These are phyloP conservation scores for Lactarius tabidus DNA, from an alignment of 768 basidiomycete species.

Conservation along the genomic window DNA sequence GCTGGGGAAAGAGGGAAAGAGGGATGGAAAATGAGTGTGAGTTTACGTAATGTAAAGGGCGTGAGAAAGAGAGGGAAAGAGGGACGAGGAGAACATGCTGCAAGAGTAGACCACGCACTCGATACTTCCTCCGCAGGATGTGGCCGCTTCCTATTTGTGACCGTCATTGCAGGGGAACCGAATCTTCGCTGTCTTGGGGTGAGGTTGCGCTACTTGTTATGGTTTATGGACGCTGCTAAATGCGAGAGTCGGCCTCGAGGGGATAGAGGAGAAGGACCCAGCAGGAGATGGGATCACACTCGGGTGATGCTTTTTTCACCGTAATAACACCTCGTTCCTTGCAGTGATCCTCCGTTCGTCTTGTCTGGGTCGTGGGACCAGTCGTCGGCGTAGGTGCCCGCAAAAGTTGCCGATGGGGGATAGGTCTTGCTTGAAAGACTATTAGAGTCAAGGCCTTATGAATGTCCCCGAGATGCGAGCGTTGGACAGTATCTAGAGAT, in stretches of 20 bases:
- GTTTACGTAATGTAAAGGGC: constrained; percentile 31
- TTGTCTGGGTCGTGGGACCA: constrained; percentile 6
- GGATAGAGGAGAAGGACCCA: background rate
- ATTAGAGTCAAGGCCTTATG: background rate
- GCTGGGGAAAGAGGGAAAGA: constrained; percentile 37
- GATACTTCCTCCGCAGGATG: constrained; percentile 61
- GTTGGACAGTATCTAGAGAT: constrained; percentile 3
- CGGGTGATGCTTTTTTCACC: background rate
- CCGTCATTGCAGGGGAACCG: constrained; percentile 44
- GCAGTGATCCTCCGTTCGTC: constrained; percentile 3
- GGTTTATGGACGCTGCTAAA: background rate
- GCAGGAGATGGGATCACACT: background rate
- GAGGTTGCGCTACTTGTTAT: background rate
- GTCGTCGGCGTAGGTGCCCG: background rate
- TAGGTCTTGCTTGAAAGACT: background rate
- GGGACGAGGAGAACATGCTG: constrained; percentile 23
- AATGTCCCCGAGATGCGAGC: background rate
- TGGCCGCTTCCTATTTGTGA: constrained; percentile 63
- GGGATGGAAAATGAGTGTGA: background rate
- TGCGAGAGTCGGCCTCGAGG: background rate
- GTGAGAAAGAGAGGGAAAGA: constrained; percentile 30
- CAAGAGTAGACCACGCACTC: constrained; percentile 39
- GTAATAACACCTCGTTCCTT: background rate
- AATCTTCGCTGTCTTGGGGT: background rate
- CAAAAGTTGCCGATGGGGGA: background rate